Percentiles rank a stretch among this genome's conserved stretches.
Conservation (phyloP, 2,329 filamentous ascomycete species). For the Neonectria faginata region DNA sequence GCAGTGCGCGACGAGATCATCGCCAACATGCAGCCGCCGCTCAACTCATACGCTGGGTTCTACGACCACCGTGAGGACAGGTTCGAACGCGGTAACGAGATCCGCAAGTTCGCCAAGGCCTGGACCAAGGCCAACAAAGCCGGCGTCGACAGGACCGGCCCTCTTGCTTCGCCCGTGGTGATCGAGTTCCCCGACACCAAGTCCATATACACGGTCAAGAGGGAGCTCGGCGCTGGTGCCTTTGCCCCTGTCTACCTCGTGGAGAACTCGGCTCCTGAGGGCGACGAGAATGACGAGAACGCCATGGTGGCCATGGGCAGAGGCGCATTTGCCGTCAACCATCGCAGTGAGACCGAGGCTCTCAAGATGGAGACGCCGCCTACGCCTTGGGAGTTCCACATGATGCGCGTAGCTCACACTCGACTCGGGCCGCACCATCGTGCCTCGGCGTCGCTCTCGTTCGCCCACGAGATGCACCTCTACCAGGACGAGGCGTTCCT, state of each 20-base stretch:
- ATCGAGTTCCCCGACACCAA: slow-evolving; percentile 75
- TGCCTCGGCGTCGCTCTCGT: slow-evolving; percentile 80
- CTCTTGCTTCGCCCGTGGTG: slow-evolving; percentile 69
- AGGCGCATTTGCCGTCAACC: slow-evolving; percentile 66
- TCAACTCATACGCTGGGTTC: slow-evolving; percentile 82
- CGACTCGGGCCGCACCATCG: slow-evolving; percentile 79
- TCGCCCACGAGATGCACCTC: slow-evolving; percentile 90
- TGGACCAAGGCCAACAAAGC: slow-evolving; percentile 67
- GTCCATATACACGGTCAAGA: slow-evolving; percentile 80
- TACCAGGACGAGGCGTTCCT: slow-evolving; percentile 92
- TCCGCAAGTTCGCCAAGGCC: slow-evolving; percentile 83
- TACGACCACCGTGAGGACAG: slow-evolving; percentile 75
- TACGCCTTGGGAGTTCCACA: slow-evolving; percentile 94
- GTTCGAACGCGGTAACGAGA: slow-evolving; percentile 77
- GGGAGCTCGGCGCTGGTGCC: slow-evolving; percentile 90
- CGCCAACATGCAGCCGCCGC: slow-evolving; percentile 76
- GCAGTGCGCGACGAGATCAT: slow-evolving; percentile 80
- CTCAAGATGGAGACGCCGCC: slow-evolving; percentile 95
- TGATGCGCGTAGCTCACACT: slow-evolving; percentile 84
- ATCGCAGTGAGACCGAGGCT: slow-evolving; percentile 77
- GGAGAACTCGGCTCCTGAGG: slow-evolving; percentile 72
- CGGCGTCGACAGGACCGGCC: slow-evolving; percentile 71
- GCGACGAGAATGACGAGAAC: slow-evolving; percentile 60
- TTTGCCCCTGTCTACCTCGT: slow-evolving; percentile 96
- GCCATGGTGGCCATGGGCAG: slow-evolving; percentile 67